Evolutionary conservation across 805 yeast species (phyloP), one percentile per base, ranked within the genome.

Genomic region (Ogataea haglerorum): DNA sequence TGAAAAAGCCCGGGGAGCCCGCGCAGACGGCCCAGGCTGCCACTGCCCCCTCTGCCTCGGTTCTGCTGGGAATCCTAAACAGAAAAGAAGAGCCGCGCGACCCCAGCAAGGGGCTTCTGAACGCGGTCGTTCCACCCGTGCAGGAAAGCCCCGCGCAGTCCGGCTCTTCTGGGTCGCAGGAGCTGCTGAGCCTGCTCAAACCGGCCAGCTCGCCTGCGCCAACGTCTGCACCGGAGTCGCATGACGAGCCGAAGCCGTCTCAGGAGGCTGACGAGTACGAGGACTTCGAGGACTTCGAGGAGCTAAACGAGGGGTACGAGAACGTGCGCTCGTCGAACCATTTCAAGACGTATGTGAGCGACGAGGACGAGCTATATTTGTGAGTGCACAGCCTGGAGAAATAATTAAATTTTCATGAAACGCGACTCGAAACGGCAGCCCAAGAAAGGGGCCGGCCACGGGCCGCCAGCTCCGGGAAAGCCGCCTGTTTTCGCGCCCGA

Each of bases 401-500:
- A 26, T 17, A 16, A 21, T 12, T 38, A 10, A 27, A 25, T 26
- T 21, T 28, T 27, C 29, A 38, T 38, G 42, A 38, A 32, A 38
- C 42, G 42, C 42, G 42, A 12, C n/a, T 28, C 34, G n/a, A 19
- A 30, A 6, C 21, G 29, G 18, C 33, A 13, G 12, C 31, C 42
- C 17, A 38, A 38, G 13, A 38, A 38, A 12, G 25, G 15, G 6
- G 38, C 38, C 6, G 22, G 36, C 9, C 13, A 25, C 8, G 16
- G 28, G 10, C 23, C 54, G 10, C 70, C 70, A 10, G 22, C 16
- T 3, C 64, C 67, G 5, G 56, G 55, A 23, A 64, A 56, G 33
- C 66, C 68, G 10, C 63, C 72, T 12, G 51, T 53, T 18, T 65
- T 51, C 40, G 49, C 52, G 8, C 48, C 41, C 2, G 67, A 65